Percentiles rank a stretch among this genome's conserved stretches.
phyloP scores from a whole-genome alignment of 2,329 filamentous ascomycete genomes.

The Fusarium tupiense region DNA sequence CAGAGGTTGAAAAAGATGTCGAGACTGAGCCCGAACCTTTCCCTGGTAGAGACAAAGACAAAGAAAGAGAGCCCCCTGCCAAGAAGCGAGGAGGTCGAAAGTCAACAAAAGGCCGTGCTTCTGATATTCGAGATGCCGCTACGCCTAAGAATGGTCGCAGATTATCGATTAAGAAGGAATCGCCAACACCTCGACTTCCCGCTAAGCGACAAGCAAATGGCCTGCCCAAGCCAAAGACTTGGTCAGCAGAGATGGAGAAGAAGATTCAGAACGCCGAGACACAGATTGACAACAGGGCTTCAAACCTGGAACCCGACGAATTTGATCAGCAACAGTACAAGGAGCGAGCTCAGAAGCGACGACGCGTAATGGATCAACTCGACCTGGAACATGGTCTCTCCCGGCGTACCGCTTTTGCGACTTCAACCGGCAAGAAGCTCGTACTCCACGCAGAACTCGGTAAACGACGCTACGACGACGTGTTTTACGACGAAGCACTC shows the following conservation, averaged over 20 bases:
- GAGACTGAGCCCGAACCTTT: conserved; percentile 48
- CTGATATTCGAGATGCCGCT: conserved; percentile 61
- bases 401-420: conserved; percentile 68
- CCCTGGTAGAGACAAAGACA: conserved; percentile 44
- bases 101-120: conserved; percentile 61
- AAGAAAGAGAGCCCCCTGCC: conserved; percentile 40
- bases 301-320: conserved; percentile 55
- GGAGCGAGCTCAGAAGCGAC: conserved; percentile 72
- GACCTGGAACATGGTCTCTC: conserved; percentile 74
- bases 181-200: conserved; percentile 58
- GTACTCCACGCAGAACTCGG: conserved; percentile 74
- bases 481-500: conserved; percentile 82
- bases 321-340: conserved; percentile 60
- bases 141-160: conserved; percentile 61
- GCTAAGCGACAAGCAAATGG: conserved; percentile 70
- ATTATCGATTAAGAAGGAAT: conserved; percentile 60
- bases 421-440: conserved; percentile 69
- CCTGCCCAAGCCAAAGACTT: conserved; percentile 71
- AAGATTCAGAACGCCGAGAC: conserved; percentile 52
- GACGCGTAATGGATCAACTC: conserved; percentile 68
- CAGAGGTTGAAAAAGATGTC: conserved; percentile 49
- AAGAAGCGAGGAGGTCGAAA: conserved; percentile 49
- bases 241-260: conserved; percentile 61
- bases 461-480: conserved; percentile 78
- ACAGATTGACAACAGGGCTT: conserved; percentile 59